Evolutionary conservation across 257 asterid species (phyloP).

Genomic region (Scutellaria minor): DNA sequence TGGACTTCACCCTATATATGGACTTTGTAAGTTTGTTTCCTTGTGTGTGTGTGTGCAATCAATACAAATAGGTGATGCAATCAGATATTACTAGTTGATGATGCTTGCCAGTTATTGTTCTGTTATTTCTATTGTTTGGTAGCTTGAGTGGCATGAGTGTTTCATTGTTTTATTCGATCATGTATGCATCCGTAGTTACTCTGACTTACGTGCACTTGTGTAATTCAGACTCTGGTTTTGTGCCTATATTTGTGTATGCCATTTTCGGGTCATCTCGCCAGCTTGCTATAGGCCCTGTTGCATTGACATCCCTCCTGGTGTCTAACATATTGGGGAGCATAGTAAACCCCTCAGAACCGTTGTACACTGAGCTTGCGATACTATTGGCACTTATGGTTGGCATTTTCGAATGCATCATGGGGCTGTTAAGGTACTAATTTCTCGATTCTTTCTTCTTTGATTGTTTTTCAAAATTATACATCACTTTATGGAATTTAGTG

Average conservation of each 20-base stretch:
- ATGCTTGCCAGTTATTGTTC: slow-evolving; percentile 4
- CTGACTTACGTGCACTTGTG: slow-evolving; percentile 27
- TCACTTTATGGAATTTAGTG: slow-evolving; percentile 15
- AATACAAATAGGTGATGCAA: slow-evolving; percentile 27
- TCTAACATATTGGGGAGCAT: slow-evolving; percentile 87
- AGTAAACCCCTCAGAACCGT: slow-evolving; percentile 78
- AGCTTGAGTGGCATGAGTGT: not conserved
- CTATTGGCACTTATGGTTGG: slow-evolving; percentile 98
- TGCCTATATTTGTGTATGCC: slow-evolving; percentile 91
- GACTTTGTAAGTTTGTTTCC: slow-evolving; percentile 80
- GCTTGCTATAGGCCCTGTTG: slow-evolving; percentile 99
- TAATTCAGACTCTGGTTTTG: slow-evolving; percentile 89
- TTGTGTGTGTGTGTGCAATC: not conserved
- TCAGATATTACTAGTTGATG: slow-evolving; percentile 27
- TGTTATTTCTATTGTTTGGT: not conserved
- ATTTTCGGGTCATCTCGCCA: slow-evolving; percentile 98
- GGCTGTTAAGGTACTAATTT: slow-evolving; percentile 71
- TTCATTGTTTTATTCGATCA: slow-evolving; percentile 15
- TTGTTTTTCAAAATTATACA: slow-evolving; percentile 16
- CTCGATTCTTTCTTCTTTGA: slow-evolving; percentile 34
- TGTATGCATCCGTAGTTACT: not conserved
- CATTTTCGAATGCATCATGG: slow-evolving; percentile 88
- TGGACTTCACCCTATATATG: slow-evolving; percentile 95
- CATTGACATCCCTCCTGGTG: slow-evolving; percentile 91
- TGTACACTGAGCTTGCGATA: slow-evolving; percentile 95